phyloP scores from a whole-genome alignment of 2,329 filamentous ascomycete species.

The Geoglossum cookeanum region DNA sequence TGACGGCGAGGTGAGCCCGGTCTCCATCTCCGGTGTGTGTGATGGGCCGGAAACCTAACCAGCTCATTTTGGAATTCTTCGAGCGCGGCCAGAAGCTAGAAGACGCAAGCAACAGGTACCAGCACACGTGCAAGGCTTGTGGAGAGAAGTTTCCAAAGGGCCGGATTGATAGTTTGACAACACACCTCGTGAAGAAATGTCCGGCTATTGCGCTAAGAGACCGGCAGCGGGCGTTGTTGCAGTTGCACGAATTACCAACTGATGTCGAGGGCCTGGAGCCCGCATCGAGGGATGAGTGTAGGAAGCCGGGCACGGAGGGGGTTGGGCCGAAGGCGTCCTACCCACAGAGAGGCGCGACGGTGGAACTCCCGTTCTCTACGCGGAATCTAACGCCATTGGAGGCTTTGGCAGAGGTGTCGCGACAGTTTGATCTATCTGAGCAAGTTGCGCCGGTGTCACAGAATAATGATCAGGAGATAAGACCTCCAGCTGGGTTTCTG shows the following conservation, averaged over 20 bases:
- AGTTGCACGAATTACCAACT: slow-evolving; percentile 50
- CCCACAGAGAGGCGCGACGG: slow-evolving; percentile 18
- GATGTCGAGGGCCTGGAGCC: slow-evolving; percentile 16
- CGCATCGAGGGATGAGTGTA: neutral
- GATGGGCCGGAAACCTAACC: slow-evolving; percentile 73
- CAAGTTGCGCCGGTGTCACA: neutral
- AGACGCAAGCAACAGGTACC: slow-evolving; percentile 80
- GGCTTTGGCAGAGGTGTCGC: slow-evolving; percentile 72
- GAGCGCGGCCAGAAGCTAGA: slow-evolving; percentile 68
- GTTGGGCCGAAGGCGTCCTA: neutral
- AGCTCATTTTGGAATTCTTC: slow-evolving; percentile 75
- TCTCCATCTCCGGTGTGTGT: neutral
- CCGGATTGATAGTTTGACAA: slow-evolving; percentile 62
- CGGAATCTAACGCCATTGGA: slow-evolving; percentile 65
- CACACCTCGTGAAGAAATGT: slow-evolving; percentile 73
- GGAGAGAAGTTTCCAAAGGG: slow-evolving; percentile 83
- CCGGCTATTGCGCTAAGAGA: slow-evolving; percentile 57
- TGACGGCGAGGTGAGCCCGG: neutral
- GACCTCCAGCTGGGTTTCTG: neutral
- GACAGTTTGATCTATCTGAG: slow-evolving; percentile 51
- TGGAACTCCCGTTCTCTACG: slow-evolving; percentile 26
- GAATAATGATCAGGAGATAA: neutral
- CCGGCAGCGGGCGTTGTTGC: slow-evolving; percentile 53
- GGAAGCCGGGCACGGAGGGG: neutral
- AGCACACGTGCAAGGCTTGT: slow-evolving; percentile 76